phyloP scores from a whole-genome alignment of 1,139 yeast species.

The Hyphopichia pseudoburtonii region DNA sequence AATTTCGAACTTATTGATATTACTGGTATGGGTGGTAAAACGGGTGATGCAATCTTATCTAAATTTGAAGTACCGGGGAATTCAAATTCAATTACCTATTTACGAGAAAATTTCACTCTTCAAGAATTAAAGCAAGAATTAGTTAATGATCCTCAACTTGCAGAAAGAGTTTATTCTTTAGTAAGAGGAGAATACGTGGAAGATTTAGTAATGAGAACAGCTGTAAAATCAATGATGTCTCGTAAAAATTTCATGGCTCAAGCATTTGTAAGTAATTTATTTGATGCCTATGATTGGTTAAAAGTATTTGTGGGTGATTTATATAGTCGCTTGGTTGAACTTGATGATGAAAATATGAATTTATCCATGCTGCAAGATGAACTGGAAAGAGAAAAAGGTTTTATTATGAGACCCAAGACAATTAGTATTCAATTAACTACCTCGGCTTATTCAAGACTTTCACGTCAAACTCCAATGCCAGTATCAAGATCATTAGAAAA shows the following conservation, averaged over 20 bases:
- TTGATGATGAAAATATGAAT: slow-evolving; percentile 64
- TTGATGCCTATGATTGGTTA: slow-evolving; percentile 77
- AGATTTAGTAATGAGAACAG: slow-evolving; percentile 57
- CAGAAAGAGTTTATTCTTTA: slow-evolving; percentile 52
- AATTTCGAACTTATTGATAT: slow-evolving; percentile 70
- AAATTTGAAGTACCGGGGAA: slow-evolving; percentile 44
- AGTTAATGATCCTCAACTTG: slow-evolving; percentile 43
- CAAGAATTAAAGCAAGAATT: slow-evolving; percentile 33
- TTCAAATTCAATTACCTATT: slow-evolving; percentile 40
- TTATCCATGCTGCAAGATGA: slow-evolving; percentile 24
- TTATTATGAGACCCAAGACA: slow-evolving; percentile 53
- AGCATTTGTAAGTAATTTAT: slow-evolving; percentile 49
- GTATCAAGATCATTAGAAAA: slow-evolving; percentile 39
- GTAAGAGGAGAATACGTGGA: slow-evolving; percentile 61
- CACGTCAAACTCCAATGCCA: slow-evolving; percentile 49
- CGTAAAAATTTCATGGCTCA: slow-evolving; percentile 68
- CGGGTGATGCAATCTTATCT: slow-evolving; percentile 61
- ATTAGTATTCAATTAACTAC: slow-evolving; percentile 36
- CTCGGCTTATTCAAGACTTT: slow-evolving; percentile 24
- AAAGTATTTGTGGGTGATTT: slow-evolving; percentile 82
- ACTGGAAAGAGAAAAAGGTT: slow-evolving; percentile 19
- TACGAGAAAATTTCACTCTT: slow-evolving; percentile 46
- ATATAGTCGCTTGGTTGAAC: slow-evolving; percentile 64
- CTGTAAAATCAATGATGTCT: slow-evolving; percentile 85
- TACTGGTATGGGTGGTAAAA: slow-evolving; percentile 90